Base-by-base conservation (phyloP, 148 eudicot genomes). In the Dianthus caryophyllus region DNA sequence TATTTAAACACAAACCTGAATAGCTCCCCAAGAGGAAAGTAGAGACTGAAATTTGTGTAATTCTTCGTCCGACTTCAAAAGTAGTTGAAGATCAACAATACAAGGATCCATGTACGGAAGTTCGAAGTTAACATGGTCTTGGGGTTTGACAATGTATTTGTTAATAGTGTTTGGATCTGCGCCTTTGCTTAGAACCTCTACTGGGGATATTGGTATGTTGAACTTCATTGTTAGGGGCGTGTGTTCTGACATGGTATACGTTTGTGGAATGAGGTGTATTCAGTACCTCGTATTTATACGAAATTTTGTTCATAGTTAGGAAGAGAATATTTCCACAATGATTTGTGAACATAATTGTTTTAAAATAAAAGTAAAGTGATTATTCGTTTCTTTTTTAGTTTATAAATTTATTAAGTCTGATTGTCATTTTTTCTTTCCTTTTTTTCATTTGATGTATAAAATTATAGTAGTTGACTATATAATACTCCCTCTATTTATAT, bases 1-100 rank as follows among this genome's bases (percentile, higher is more conserved):
- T 33, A 33, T 33, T 8, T 33, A 53, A 44, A 25, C 1, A 14
- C 61, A 38, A 14, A 84, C 83, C 83, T 81, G 88, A 39, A 84
- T 73, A 69, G 84, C 82, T 14, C 85, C 88, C 61, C 73, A 76
- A 1, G 74, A 75, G 67, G 39, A 44, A 18, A 82, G 73, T 65
- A 72, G 73, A 6, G 77, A 61, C 44, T 43, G 71, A 12, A 84
- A 78, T 65, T 82, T 79, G 25, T 17, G 52, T 11, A 81, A 75
- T 31, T 82, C 80, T 43, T 73, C 53, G n/a, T 61, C 60, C 0
- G 64, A 59, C 24, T 59, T 46, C 21, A 59, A 33, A 46, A 59
- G 64, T n/a, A 21, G 46, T 33, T 59, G 24, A 13, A 59, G 44
- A 59, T 59, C 64, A 18, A 59, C 33, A 17, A 5, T 33, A 15